A percentile compares a stretch with the other conserved stretches of the same genome.
Evolutionary conservation across 768 basidiomycete genomes (phyloP).

Genomic region (Solioccasus polychromus): DNA sequence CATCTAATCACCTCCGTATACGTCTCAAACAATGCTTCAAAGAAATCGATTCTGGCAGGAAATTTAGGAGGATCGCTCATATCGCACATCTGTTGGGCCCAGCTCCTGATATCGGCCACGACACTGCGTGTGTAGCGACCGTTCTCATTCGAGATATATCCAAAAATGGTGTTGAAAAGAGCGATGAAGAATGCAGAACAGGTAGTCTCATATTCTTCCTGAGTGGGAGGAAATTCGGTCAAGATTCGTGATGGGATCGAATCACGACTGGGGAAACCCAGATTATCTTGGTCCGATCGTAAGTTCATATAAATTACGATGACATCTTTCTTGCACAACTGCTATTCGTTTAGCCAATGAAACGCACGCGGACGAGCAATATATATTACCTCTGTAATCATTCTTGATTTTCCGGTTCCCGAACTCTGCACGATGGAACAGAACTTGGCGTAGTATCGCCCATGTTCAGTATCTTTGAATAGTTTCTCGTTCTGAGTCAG

Average conservation of each 20-base stretch:
- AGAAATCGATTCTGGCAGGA: neutral
- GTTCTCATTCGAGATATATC: neutral
- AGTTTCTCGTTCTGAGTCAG: neutral
- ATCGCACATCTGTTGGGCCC: neutral
- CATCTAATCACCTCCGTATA: neutral
- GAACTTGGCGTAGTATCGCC: neutral
- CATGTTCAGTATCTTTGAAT: neutral
- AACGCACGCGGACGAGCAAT: neutral
- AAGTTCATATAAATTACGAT: neutral
- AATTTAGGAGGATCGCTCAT: neutral
- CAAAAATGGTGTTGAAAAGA: neutral
- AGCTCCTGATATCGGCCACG: neutral
- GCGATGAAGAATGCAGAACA: neutral
- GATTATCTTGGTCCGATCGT: neutral
- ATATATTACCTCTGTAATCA: neutral
- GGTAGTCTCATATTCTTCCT: neutral
- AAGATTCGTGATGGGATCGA: neutral
- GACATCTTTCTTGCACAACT: neutral
- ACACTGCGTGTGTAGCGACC: neutral
- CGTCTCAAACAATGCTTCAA: neutral
- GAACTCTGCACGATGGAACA: neutral
- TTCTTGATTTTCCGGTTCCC: neutral
- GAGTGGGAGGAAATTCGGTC: neutral
- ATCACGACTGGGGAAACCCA: neutral
- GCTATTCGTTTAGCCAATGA: neutral